Evolutionary conservation across 208 protist species (phyloP), one percentile per base, ranked within the genome.

Genomic region (Wallacemonas sp.): DNA sequence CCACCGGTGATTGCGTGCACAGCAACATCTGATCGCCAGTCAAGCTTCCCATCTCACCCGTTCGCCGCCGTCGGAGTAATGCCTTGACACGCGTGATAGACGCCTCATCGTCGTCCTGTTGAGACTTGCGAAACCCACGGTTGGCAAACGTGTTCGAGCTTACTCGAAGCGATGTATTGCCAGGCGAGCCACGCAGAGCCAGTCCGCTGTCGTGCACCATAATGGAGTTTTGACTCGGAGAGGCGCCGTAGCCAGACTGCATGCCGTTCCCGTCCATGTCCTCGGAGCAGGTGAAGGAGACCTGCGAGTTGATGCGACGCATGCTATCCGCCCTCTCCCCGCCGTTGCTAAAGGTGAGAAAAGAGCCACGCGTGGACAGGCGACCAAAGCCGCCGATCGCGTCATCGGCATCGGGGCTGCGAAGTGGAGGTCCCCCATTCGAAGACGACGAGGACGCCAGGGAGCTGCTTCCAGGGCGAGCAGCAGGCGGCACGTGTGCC

Each of bases 271-370:
- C 47, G 24, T 55, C 47, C 6, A 5, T 27, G 1, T 55, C 22
- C 0, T 55, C 47, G 4, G 47, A 55, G 27, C 47, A 27, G 12
- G 47, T 55, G 47, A 55, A 55, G 26, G 47, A 55, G 24, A 55
- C 47, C 47, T 55, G 47, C 11, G 47, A 55, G 47, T 55, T 55
- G 47, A 55, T n/a, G 24, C 47, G 47, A 4, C 47, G 47, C 24
- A 55, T 33, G 26, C 47, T 33, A n/a, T 19, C 26, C 14, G 8
- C 11, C 6, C 47, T 19, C 19, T 55, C 47, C 5, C 19, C 27
- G 8, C 8, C 8, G 12, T 27, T 19, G 21, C 47, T 31, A 19
- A 34, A 33, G 11, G 27, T 33, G 19, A 33, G 47, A 4, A 33
- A 19, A 9, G 44, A 55, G 24, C 47, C 27, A 33, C 47, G 47